phyloP scores from a whole-genome alignment of 2,329 filamentous ascomycete species.

The Sclerotinia glacialis region DNA sequence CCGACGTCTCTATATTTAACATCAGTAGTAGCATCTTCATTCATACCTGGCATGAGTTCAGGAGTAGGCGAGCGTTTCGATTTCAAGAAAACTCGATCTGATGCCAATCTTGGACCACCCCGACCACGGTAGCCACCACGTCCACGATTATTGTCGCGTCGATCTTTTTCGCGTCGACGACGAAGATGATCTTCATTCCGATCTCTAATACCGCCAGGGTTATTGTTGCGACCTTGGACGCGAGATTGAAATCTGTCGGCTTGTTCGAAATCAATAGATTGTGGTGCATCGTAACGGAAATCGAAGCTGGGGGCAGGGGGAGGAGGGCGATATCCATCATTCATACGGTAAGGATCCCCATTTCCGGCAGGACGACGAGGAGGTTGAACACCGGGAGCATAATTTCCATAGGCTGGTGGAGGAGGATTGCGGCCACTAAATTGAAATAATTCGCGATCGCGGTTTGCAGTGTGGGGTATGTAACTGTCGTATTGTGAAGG shows the following conservation, averaged over 20 bases:
- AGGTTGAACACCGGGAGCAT: conserved; percentile 25
- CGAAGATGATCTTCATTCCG: conserved; percentile 18
- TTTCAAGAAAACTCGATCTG: conserved; percentile 39
- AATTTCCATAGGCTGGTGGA: conserved; percentile 17
- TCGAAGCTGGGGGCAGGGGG: conserved; percentile 31
- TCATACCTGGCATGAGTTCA: conserved; percentile 40
- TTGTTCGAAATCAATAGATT: conserved; percentile 33
- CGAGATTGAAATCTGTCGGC: conserved; percentile 30
- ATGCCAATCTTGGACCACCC: conserved; percentile 34
- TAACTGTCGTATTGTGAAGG: conserved; percentile 16
- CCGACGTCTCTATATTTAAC: conserved; percentile 55
- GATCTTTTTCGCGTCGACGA: conserved; percentile 3
- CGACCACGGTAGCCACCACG: conserved; percentile 35
- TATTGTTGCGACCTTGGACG: conserved; percentile 30
- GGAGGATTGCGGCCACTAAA: conserved; percentile 29
- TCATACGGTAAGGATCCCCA: conserved; percentile 9
- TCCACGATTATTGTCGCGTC: conserved; percentile 21
- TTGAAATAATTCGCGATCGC: conserved; percentile 29
- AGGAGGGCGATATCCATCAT: conserved; percentile 22
- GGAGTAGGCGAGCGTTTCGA: conserved; percentile 40
- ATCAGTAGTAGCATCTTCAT: conserved; percentile 32
- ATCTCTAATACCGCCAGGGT: conserved; percentile 6
- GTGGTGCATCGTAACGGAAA: conserved; percentile 38
- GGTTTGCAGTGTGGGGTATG: conserved; percentile 18
- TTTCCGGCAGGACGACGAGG: conserved; percentile 23